Percentiles rank a stretch among this genome's conserved stretches.
These are phyloP conservation scores for Leucoagaricus sp. DNA, from an alignment of 1,284 basidiomycete species.

Conservation along the genomic window DNA sequence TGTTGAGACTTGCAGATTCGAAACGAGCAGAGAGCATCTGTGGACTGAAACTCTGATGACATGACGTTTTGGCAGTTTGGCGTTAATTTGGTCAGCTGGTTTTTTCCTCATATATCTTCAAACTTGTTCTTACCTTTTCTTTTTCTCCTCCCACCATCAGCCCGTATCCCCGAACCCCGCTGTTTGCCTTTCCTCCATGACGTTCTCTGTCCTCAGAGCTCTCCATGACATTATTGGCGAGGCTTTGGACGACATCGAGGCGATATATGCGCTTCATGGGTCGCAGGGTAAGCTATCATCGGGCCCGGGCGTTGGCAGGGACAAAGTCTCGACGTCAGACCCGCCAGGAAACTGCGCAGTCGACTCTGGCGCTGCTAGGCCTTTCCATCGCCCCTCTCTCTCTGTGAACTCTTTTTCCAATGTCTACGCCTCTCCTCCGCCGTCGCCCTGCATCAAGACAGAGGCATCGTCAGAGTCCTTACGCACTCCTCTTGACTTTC, in stretches of 20 bases:
- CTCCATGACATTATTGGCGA: slow-evolving; percentile 67
- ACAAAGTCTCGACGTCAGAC: neutral
- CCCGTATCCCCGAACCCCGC: neutral
- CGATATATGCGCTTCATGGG: slow-evolving; percentile 45
- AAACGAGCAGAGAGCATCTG: neutral
- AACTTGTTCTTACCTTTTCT: neutral
- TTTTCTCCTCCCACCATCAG: slow-evolving; percentile 3
- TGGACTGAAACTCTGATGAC: slow-evolving; percentile 1
- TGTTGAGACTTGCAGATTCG: neutral
- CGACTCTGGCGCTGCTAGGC: slow-evolving; percentile 1
- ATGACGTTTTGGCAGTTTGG: slow-evolving; percentile 10
- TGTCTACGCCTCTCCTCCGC: slow-evolving; percentile 44
- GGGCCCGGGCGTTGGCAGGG: neutral
- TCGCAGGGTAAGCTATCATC: slow-evolving; percentile 9
- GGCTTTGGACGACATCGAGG: slow-evolving; percentile 68
- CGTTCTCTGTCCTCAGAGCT: slow-evolving; percentile 61
- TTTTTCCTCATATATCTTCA: slow-evolving; percentile 1
- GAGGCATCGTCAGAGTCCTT: neutral
- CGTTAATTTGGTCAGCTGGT: slow-evolving; percentile 6
- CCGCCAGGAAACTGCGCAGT: neutral
- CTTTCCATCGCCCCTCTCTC: slow-evolving; percentile 16
- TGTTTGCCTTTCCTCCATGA: slow-evolving; percentile 34
- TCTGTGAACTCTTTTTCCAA: slow-evolving; percentile 21
- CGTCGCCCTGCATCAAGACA: slow-evolving; percentile 30
- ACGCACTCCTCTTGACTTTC: slow-evolving; percentile 50